Evolutionary conservation across 2,329 filamentous ascomycete genomes (phyloP), one percentile per base, ranked within the genome.

Genomic region (Exophiala oligosperma): DNA sequence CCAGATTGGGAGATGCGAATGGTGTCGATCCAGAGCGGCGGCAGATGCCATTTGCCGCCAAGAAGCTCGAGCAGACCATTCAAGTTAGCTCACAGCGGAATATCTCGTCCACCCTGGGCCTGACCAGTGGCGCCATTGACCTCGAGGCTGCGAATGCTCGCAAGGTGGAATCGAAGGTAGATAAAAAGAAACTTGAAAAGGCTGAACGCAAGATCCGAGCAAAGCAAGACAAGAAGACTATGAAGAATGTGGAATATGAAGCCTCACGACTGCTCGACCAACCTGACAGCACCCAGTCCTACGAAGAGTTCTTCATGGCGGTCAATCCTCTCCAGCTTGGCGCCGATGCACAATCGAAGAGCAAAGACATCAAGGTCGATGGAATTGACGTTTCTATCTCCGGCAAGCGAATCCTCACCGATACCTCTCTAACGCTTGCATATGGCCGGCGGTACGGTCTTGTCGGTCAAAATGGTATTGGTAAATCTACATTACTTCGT

Each of bases 241-340:
- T 94, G 87, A 97, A 97, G 83, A 96, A 89, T 56, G 94, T 99
- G 67, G 91, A 97, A 76, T 99, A 99, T 74, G 94, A 99, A 77
- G 90, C 94, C 0, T 97, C 94, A 11, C 87, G 87, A 66, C 81
- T 99, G 66, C 85, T 99, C 65, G 88, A 95, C 71, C 85, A 91
- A 74, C 83, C 91, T 3, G 89, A 93, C 68, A 84, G 88, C 68
- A 81, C 92, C 11, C 88, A 96, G 80, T 95, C 91, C 41, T 99
- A 99, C 73, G 94, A 99, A 76, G 94, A 99, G 73, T 97, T 99
- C 78, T 99, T 96, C 84, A 97, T 99, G 94, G 89, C 91, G 54
- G 94, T 99, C 79, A 99, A 99, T 75, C 94, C 94, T 61, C 83
- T 99, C 63, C 93, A 97, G 72, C 70, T 97, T 60, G 93, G 92